Conservation (phyloP, 257 asterid genomes). For the Penstemon newberryi region DNA sequence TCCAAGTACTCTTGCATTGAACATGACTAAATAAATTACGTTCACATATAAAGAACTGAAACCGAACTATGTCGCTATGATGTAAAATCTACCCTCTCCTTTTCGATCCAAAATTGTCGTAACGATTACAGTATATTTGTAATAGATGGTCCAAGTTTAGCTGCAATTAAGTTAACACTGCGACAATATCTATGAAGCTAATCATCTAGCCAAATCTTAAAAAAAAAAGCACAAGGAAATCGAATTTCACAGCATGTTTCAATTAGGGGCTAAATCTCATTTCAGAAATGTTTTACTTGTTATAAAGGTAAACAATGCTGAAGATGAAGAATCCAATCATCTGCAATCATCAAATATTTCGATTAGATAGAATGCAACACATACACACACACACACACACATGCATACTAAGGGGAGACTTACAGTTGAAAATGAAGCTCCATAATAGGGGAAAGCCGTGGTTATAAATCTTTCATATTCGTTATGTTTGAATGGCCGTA, state of each 20-base stretch:
- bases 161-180: slow-evolving; percentile 9
- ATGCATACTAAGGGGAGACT: not conserved
- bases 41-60: too few species aligned
- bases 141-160: not conserved
- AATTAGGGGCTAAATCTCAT: not conserved
- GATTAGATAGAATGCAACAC: not conserved
- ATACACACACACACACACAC: not conserved
- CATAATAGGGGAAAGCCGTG: slow-evolving; percentile 69
- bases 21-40: too few species aligned
- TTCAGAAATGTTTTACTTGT: slow-evolving; percentile 32
- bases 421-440: slow-evolving; percentile 73
- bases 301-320: slow-evolving; percentile 44
- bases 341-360: slow-evolving; percentile 25
- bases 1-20: too few species aligned
- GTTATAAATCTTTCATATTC: slow-evolving; percentile 69
- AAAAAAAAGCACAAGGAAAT: not conserved
- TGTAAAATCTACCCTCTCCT: not conserved
- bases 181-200: not conserved
- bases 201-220: not conserved
- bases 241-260: not conserved
- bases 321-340: slow-evolving; percentile 52
- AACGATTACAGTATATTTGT: not conserved
- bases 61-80: too few species aligned
- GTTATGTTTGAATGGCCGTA: slow-evolving; percentile 65
- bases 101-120: slow-evolving; percentile 13